Evolutionary conservation across 2,329 filamentous ascomycete genomes (phyloP).

Genomic region (Fusarium dimerum): DNA sequence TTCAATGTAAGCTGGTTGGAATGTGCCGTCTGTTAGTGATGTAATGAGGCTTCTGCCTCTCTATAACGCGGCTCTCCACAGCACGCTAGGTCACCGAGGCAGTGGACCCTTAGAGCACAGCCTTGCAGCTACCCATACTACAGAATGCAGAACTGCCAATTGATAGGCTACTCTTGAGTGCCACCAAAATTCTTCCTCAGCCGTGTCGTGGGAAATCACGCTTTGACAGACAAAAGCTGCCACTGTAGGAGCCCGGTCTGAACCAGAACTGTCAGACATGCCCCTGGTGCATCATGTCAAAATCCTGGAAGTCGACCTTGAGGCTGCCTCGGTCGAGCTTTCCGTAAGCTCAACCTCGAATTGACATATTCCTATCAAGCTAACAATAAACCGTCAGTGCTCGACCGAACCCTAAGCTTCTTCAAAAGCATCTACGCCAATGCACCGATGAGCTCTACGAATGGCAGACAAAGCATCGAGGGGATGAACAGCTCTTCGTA

Average conservation of each 20-base stretch:
- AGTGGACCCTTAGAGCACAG: slow-evolving; percentile 14
- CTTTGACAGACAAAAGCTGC: slow-evolving; percentile 1
- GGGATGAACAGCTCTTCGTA: slow-evolving; percentile 65
- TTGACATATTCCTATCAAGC: slow-evolving; percentile 4
- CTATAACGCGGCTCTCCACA: slow-evolving; percentile 15
- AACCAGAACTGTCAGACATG: slow-evolving; percentile 27
- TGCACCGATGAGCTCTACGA: slow-evolving; percentile 86
- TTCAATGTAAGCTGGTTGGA: background rate
- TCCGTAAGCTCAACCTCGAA: slow-evolving; percentile 50
- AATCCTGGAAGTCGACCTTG: slow-evolving; percentile 73
- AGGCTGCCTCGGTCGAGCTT: slow-evolving; percentile 75
- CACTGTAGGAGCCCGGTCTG: slow-evolving; percentile 3
- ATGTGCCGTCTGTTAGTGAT: slow-evolving; percentile 14
- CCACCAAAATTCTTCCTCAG: slow-evolving; percentile 27
- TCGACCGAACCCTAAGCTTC: slow-evolving; percentile 51
- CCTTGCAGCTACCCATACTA: slow-evolving; percentile 26
- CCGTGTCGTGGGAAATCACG: slow-evolving; percentile 9
- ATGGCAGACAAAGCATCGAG: slow-evolving; percentile 71
- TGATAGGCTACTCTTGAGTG: slow-evolving; percentile 4
- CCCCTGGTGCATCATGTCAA: slow-evolving; percentile 41
- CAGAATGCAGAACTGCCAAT: slow-evolving; percentile 9
- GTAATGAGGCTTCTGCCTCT: slow-evolving; percentile 18
- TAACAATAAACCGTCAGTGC: slow-evolving; percentile 41
- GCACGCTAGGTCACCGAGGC: slow-evolving; percentile 15
- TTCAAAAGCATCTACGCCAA: slow-evolving; percentile 65